phyloP scores from a whole-genome alignment of 306 rosid species.

The Datisca glomerata region DNA sequence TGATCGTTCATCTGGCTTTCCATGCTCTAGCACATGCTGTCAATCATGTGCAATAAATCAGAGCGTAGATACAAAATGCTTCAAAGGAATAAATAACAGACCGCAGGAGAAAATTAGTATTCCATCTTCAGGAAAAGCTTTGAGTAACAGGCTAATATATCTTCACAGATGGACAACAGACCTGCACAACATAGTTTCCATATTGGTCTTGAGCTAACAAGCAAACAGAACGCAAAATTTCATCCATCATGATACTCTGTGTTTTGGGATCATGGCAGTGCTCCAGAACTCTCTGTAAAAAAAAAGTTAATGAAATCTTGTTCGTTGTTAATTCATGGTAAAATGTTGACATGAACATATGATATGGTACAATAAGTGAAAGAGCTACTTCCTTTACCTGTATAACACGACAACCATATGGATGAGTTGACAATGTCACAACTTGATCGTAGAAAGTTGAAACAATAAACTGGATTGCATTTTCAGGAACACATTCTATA shows the following conservation, averaged over 20 bases:
- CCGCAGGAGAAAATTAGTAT: background rate
- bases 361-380: background rate
- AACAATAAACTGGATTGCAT: conserved; percentile 66
- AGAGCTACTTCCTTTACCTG: conserved; percentile 35
- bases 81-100: conserved; percentile 1
- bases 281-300: conserved; percentile 78
- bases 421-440: conserved; percentile 88
- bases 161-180: conserved; percentile 17
- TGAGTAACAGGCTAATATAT: too few species aligned
- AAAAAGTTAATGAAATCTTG: too few species aligned
- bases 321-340: too few species aligned
- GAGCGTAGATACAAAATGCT: background rate
- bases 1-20: conserved; percentile 73
- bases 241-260: conserved; percentile 80
- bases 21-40: conserved; percentile 89
- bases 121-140: background rate
- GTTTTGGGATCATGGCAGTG: conserved; percentile 64
- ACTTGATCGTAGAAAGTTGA: conserved; percentile 87
- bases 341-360: too few species aligned
- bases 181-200: conserved; percentile 97
- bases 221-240: conserved; percentile 71
- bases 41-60: conserved; percentile 2
- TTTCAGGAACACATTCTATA: conserved; percentile 92
- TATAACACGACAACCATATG: conserved; percentile 95
- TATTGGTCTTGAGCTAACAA: conserved; percentile 94